Evolutionary conservation across 2,329 filamentous ascomycete genomes (phyloP), one percentile per base, ranked within the genome.

Genomic region (Neofusicoccum ribis): DNA sequence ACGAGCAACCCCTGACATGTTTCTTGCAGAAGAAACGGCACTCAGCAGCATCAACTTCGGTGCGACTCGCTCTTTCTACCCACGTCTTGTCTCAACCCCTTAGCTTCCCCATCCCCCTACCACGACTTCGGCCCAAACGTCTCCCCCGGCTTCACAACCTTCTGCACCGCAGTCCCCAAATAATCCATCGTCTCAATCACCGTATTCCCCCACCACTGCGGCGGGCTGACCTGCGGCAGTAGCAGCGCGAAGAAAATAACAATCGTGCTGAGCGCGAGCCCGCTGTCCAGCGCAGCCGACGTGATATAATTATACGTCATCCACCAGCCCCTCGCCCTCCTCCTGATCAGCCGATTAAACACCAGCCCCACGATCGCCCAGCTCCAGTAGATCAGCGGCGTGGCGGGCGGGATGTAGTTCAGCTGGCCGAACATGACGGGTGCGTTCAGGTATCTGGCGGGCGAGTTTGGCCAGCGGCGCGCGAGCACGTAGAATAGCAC

Each of bases 401-500:
- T 70, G 5, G 71, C 71, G 12, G 87, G 87, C 2, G 86, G 87
- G 69, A 89, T 88, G 39, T 78, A 68, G 0, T 82, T 83, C 6
- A 84, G 82, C 23, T 86, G 86, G 65, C 86, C 87, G 71, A 89
- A 88, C 69, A 89, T 86, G 66, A 89, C 78, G 1, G 87, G 87
- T 3, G 86, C 83, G 79, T 88, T 88, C 60, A 88, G 79, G 73
- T 82, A 84, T 64, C 79, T 80, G 47, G 81, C 70, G 0, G 80
- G 80, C 2, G 84, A 85, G 52, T 77, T 79, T 58, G 85, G 86
- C 73, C 80, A 85, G 36, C 80, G 79, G 70, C 81, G 82, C 54
- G 81, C 78, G 27, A 76, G 77, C 27, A 79, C 76, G 77, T 86
- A 86, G 69, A 88, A 79, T 61, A 81, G 62, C 41, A 88, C 68